Percentiles rank a stretch among this genome's conserved stretches.
Conservation (phyloP, 2,329 filamentous ascomycete species). For the Stachybotrys chartarum region DNA sequence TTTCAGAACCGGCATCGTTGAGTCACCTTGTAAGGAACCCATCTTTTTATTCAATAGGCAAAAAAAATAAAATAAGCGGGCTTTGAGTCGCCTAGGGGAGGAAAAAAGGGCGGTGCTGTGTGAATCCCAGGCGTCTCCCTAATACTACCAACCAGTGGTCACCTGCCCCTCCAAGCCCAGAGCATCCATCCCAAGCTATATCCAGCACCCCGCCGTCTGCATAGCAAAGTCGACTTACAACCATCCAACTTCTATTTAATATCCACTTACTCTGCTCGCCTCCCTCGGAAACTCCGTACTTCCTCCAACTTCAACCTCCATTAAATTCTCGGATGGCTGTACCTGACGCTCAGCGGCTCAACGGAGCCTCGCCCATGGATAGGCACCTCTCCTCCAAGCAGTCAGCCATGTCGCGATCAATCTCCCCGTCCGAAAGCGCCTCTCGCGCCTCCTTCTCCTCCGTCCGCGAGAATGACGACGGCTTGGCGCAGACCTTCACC, state of each 20-base stretch:
- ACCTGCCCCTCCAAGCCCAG: background rate
- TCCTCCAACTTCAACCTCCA: background rate
- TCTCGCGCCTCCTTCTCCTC: constrained; percentile 54
- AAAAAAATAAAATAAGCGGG: too few relatives aligned
- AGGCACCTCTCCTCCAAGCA: constrained; percentile 15
- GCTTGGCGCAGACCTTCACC: constrained; percentile 56
- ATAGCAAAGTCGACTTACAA: background rate
- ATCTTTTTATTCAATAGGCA: background rate
- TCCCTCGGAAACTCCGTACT: background rate
- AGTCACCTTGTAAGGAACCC: background rate
- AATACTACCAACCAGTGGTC: background rate
- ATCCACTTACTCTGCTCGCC: background rate
- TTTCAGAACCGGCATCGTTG: background rate
- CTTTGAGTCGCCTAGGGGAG: too few relatives aligned
- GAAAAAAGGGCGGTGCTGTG: background rate
- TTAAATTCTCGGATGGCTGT: background rate
- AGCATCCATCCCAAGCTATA: background rate
- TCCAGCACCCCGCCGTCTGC: background rate
- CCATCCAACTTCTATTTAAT: background rate
- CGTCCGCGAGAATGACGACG: constrained; percentile 52
- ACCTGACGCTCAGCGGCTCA: background rate
- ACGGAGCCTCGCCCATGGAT: background rate
- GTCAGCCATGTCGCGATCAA: constrained; percentile 28
- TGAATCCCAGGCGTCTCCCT: background rate
- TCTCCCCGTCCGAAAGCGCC: constrained; percentile 29